These are phyloP conservation scores for Passalora sequoiae DNA, from an alignment of 2,329 filamentous ascomycete genomes.

Conservation along the genomic window DNA sequence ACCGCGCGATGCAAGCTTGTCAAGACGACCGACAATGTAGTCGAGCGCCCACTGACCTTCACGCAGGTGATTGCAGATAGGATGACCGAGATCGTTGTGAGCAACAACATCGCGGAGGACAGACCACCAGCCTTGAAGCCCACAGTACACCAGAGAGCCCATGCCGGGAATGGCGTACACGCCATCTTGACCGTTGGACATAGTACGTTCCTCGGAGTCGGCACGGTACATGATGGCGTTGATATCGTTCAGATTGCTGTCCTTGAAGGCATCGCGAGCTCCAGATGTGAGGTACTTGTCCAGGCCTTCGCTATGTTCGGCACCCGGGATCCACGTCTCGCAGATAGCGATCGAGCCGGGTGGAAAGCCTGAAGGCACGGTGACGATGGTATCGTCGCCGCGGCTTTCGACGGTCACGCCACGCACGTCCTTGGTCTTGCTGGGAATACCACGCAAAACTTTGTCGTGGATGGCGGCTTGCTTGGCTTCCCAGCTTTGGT, in stretches of 20 bases:
- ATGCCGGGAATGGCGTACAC: slow-evolving; percentile 80
- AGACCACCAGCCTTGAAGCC: slow-evolving; percentile 98
- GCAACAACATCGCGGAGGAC: slow-evolving; percentile 76
- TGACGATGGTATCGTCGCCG: slow-evolving; percentile 70
- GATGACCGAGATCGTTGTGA: slow-evolving; percentile 87
- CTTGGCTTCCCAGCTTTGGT: slow-evolving; percentile 66
- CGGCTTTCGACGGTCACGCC: slow-evolving; percentile 69
- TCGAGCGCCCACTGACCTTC: slow-evolving; percentile 90
- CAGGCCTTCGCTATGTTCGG: slow-evolving; percentile 75
- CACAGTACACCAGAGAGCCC: slow-evolving; percentile 85
- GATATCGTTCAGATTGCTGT: slow-evolving; percentile 71
- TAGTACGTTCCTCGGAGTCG: slow-evolving; percentile 80
- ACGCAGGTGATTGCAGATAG: slow-evolving; percentile 86
- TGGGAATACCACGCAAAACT: slow-evolving; percentile 75
- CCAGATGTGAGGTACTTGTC: slow-evolving; percentile 83
- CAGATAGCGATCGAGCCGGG: slow-evolving; percentile 93
- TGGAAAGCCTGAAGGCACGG: slow-evolving; percentile 75
- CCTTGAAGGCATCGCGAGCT: slow-evolving; percentile 69
- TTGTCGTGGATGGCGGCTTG: slow-evolving; percentile 63
- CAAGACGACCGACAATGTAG: slow-evolving; percentile 73
- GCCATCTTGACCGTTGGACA: slow-evolving; percentile 75
- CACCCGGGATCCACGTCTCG: slow-evolving; percentile 89
- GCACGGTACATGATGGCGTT: slow-evolving; percentile 90
- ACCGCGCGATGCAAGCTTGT: slow-evolving; percentile 57
- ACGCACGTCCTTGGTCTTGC: slow-evolving; percentile 67